Percentiles rank a stretch among this genome's conserved stretches.
Conservation (phyloP, 345 rosid genomes). For the Populus alba region DNA sequence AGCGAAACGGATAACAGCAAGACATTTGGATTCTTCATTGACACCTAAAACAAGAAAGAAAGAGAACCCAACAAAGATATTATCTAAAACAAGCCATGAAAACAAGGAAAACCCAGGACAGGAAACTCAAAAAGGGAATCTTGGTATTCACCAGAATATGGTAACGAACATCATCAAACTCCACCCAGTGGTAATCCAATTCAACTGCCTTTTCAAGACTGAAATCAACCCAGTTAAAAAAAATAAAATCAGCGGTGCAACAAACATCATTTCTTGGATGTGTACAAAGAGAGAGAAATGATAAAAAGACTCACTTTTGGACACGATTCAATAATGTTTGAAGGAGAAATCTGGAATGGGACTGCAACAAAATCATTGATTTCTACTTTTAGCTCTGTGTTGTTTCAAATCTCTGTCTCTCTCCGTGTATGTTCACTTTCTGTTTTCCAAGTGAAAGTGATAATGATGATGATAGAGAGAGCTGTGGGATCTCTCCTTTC, state of each 20-base stretch:
- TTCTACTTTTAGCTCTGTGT: background rate
- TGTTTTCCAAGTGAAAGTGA: background rate
- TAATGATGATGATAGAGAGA: background rate
- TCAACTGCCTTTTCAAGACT: slow-evolving; percentile 90
- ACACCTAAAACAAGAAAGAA: slow-evolving; percentile 48
- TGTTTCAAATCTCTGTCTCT: background rate
- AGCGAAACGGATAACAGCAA: slow-evolving; percentile 73
- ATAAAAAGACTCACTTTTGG: slow-evolving; percentile 49
- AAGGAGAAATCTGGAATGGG: slow-evolving; percentile 93
- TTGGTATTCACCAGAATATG: slow-evolving; percentile 67
- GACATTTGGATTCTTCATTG: slow-evolving; percentile 77
- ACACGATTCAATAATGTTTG: slow-evolving; percentile 72
- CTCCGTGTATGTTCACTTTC: background rate
- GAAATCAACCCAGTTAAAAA: slow-evolving; percentile 15
- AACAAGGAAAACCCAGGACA: background rate
- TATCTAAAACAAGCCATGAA: background rate
- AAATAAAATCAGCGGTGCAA: background rate
- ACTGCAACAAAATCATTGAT: slow-evolving; percentile 79
- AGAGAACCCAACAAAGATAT: background rate
- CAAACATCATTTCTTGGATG: background rate
- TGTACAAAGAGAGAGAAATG: background rate
- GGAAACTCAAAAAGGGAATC: background rate
- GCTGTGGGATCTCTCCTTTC: background rate
- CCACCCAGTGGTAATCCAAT: slow-evolving; percentile 89
- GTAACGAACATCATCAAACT: slow-evolving; percentile 88